These are phyloP conservation scores for Fragilaria radians DNA, from an alignment of 108 stramenopile species.

Conservation along the genomic window DNA sequence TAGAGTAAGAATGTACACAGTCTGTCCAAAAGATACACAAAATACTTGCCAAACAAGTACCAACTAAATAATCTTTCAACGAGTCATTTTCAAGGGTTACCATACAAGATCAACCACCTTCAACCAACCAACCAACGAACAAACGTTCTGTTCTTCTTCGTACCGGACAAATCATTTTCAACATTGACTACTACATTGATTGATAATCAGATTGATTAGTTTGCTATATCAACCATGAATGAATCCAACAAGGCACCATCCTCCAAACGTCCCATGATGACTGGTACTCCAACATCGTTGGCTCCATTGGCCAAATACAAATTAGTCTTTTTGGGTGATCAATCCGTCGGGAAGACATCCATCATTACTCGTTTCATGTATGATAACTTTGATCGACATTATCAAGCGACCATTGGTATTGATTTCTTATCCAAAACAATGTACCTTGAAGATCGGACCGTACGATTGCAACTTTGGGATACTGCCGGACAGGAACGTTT, in stretches of 20 bases:
- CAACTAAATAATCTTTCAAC: no score
- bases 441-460: constrained; percentile 98
- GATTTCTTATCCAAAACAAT: constrained; percentile 99
- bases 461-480: constrained; percentile 88
- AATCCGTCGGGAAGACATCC: constrained; percentile 99
- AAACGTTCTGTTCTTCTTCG: no score
- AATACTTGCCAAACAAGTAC: no score
- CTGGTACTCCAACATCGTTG: constrained; percentile 17
- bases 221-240: no score
- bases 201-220: no score
- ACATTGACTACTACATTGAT: no score
- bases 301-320: constrained; percentile 97
- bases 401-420: constrained; percentile 99
- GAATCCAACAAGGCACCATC: not conserved
- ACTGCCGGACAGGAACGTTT: constrained; percentile 65
- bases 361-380: constrained; percentile 99
- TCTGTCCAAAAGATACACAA: no score
- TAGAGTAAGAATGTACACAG: no score
- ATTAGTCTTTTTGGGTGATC: constrained; percentile 98
- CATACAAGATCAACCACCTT: no score
- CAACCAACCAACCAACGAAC: no score
- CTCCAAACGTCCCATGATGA: not conserved
- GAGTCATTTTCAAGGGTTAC: no score
- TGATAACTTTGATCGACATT: constrained; percentile 94
- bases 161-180: no score